phyloP scores from a whole-genome alignment of 768 basidiomycete genomes.

The Mycena galopus region DNA sequence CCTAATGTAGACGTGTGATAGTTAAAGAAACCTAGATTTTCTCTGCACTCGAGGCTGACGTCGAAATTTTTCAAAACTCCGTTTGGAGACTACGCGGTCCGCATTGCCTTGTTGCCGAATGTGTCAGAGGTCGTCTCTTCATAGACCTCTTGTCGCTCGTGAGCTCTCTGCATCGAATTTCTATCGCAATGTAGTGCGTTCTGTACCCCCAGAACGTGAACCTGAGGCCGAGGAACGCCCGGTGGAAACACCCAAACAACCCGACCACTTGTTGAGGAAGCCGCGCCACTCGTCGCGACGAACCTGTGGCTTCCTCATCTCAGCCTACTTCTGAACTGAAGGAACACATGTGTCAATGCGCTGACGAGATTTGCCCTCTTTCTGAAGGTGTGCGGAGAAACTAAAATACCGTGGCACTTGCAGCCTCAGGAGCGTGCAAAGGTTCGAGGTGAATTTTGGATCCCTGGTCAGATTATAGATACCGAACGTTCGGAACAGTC shows the following conservation, averaged over 20 bases:
- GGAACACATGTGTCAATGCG: conserved; percentile 59
- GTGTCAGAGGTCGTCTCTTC: conserved; percentile 29
- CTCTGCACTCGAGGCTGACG: background rate
- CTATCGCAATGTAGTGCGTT: conserved; percentile 18
- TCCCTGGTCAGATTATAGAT: too few relatives aligned
- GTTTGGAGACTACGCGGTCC: background rate
- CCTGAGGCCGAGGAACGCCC: background rate
- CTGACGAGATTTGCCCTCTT: too few relatives aligned
- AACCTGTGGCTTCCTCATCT: conserved; percentile 35
- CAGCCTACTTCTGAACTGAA: conserved; percentile 49
- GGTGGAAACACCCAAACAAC: conserved; percentile 11
- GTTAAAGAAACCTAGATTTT: conserved; percentile 15
- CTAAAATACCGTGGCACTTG: too few relatives aligned
- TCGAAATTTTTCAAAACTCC: background rate
- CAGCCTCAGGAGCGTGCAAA: too few relatives aligned
- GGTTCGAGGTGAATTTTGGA: too few relatives aligned
- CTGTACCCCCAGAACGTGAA: conserved; percentile 16
- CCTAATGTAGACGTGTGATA: conserved; percentile 31
- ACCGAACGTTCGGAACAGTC: too few relatives aligned
- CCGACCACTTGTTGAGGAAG: background rate
- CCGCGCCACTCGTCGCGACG: background rate
- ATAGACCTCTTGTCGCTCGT: conserved; percentile 20
- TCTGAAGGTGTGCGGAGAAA: too few relatives aligned
- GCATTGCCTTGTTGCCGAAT: conserved; percentile 13
- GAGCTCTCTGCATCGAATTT: background rate